Percentiles rank a stretch among this genome's conserved stretches.
Evolutionary conservation across 345 rosid species (phyloP).

Genomic region (Clausena lansium): DNA sequence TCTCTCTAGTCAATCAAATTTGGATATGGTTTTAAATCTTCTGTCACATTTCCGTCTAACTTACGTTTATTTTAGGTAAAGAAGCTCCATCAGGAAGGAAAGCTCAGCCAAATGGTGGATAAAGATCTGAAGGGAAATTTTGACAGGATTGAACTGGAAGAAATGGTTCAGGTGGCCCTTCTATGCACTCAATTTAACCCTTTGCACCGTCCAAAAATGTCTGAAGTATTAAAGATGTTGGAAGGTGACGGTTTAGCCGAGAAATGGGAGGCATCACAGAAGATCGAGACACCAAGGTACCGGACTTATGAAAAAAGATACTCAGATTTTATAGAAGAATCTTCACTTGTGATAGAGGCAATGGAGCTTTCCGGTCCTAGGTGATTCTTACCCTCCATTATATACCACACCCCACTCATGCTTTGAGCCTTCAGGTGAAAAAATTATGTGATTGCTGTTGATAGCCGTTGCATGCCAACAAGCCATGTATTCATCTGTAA

Average conservation of each 20-base stretch:
- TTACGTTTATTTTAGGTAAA: conserved; percentile 55
- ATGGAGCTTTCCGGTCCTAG: conserved; percentile 98
- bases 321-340: conserved; percentile 82
- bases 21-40: neutral
- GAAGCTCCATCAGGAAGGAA: conserved; percentile 85
- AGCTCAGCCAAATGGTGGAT: conserved; percentile 66
- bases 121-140: conserved; percentile 63
- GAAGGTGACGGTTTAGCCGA: conserved; percentile 86
- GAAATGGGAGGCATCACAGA: conserved; percentile 75
- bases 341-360: conserved; percentile 87
- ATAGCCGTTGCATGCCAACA: conserved; percentile 27
- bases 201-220: conserved; percentile 72
- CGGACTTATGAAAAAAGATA: conserved; percentile 51
- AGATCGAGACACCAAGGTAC: conserved; percentile 50
- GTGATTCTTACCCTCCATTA: conserved; percentile 22
- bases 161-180: conserved; percentile 77
- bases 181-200: conserved; percentile 78
- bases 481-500: conserved; percentile 47
- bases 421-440: conserved; percentile 12
- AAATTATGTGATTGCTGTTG: conserved; percentile 22
- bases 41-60: neutral
- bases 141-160: conserved; percentile 72
- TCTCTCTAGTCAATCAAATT: neutral
- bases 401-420: neutral
- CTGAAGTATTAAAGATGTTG: conserved; percentile 71